Base-by-base conservation (phyloP, 2,329 filamentous ascomycete genomes). In the Onygenales sp. region DNA sequence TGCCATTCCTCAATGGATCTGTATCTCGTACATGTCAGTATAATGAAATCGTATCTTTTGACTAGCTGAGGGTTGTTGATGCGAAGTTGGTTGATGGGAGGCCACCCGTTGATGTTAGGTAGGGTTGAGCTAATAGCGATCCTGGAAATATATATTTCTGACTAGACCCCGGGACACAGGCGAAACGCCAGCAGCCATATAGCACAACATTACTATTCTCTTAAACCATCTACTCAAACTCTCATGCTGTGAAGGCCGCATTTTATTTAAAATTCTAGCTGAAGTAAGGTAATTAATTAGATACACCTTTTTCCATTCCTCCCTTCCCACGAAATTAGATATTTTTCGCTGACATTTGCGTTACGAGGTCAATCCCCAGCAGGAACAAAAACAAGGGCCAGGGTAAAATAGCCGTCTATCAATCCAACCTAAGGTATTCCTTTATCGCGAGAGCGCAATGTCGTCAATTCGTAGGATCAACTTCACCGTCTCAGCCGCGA, bases 401-500 rank as follows among this genome's bases (percentile, higher is more conserved):
- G 13, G 14, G 41, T 8, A 43, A 32, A 43, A 27, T 32, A 36
- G n/a, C 39, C 48, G 9, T n/a, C 31, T 32, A 31, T 5, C 36
- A 17, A 49, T 31, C 7, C 10, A 43, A 1, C 9, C 38, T 39
- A 13, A 2, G n/a, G 4, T 33, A 45, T 14, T 47, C 13, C 6
- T 58, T 57, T 61, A 69, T 57, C 74, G 68, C 59, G 75, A 76
- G 64, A 84, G 67, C 51, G 80, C 80, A 70, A 84, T 83, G 65
- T 84, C 81, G 66, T 84, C 82, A 68, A 86, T 85, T 68, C 83
- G 77, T 66, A 86, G 74, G 67, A 86, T 84, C 89, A 95, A 93
- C 83, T 97, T 98, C 64, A 97, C 93, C 57, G 93, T 98, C 80
- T 98, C 93, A 7, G 92, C 91, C 33, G 93, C 93, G 72, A 98